These are phyloP conservation scores for Pyrus pyrifolia DNA, from an alignment of 306 rosid genomes.

Conservation along the genomic window DNA sequence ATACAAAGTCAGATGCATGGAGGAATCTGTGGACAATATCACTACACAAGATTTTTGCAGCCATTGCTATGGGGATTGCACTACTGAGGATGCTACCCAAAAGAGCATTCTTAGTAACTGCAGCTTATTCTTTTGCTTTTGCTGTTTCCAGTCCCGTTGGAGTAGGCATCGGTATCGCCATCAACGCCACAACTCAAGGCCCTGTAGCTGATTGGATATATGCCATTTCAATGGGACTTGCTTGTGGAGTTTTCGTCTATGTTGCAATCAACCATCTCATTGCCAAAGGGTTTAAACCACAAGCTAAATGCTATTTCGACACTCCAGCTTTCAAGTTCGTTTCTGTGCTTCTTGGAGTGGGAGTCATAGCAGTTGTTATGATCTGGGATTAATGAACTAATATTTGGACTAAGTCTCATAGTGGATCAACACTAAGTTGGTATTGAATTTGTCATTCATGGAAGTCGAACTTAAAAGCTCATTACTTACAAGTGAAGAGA, in stretches of 20 bases:
- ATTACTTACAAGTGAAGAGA: not conserved
- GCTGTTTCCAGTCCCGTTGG: constrained; percentile 72
- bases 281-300: constrained; percentile 58
- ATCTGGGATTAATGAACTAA: constrained; percentile 45
- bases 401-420: not conserved
- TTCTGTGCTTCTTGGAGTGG: constrained; percentile 63
- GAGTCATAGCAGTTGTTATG: constrained; percentile 63
- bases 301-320: constrained; percentile 22
- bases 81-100: constrained; percentile 62
- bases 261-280: constrained; percentile 76
- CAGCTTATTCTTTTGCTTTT: constrained; percentile 52
- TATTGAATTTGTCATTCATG: not conserved
- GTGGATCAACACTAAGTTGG: too few relatives aligned
- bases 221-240: constrained; percentile 72
- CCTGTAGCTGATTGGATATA: constrained; percentile 57
- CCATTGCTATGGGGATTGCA: constrained; percentile 76
- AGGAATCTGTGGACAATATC: constrained; percentile 76
- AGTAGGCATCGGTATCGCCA: constrained; percentile 71
- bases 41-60: constrained; percentile 78
- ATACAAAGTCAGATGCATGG: constrained; percentile 63
- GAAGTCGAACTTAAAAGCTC: not conserved
- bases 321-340: constrained; percentile 55
- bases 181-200: constrained; percentile 64
- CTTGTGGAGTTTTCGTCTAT: constrained; percentile 71
- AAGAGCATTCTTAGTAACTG: constrained; percentile 47